Evolutionary conservation across 345 rosid genomes (phyloP).

Genomic region (Eutrema japonicum): DNA sequence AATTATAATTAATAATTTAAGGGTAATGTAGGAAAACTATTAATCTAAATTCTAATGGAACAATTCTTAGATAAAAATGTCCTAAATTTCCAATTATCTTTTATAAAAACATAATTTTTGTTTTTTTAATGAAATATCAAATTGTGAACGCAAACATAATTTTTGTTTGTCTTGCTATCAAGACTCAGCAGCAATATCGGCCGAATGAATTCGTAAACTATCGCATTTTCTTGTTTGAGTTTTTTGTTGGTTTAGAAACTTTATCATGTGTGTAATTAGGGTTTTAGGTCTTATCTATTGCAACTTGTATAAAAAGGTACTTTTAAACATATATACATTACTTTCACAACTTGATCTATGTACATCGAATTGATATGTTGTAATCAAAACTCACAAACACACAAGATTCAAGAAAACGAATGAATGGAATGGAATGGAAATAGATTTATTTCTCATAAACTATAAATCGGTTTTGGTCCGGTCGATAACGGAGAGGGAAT

Average conservation of each 20-base stretch:
- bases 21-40: too few relatives aligned
- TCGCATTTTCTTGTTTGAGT: background rate
- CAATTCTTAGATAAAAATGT: too few relatives aligned
- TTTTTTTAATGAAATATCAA: too few relatives aligned
- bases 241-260: conserved; percentile 4
- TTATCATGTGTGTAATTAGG: background rate
- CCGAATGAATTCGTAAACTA: background rate
- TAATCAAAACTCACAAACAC: conserved; percentile 6
- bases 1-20: too few relatives aligned
- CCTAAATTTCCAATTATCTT: too few relatives aligned
- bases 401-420: conserved; percentile 16
- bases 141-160: too few relatives aligned
- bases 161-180: background rate
- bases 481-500: conserved; percentile 64
- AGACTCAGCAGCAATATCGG: background rate
- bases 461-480: conserved; percentile 36
- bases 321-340: conserved; percentile 17
- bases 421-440: conserved; percentile 11
- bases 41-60: too few relatives aligned
- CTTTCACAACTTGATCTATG: conserved; percentile 2
- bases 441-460: background rate
- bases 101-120: too few relatives aligned
- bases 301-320: background rate
- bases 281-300: background rate
- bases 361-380: background rate